phyloP scores from a whole-genome alignment of 768 basidiomycete species.

The Mycena venus region DNA sequence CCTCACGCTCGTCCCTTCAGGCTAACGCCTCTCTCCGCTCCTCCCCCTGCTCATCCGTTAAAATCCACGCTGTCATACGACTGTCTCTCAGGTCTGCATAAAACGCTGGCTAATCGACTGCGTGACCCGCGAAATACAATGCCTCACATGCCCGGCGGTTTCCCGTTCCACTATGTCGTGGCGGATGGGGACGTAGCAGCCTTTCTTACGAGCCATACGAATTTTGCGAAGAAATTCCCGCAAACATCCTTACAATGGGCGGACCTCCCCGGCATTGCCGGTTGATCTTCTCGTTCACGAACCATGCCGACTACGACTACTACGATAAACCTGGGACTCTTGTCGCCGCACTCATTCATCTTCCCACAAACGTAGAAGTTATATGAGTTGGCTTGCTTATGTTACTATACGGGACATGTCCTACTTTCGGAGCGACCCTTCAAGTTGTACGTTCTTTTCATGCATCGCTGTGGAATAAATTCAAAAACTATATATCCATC shows the following conservation, averaged over 20 bases:
- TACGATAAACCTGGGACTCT: background rate
- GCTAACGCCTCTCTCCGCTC: background rate
- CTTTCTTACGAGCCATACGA: conserved; percentile 21
- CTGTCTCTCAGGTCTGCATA: conserved; percentile 16
- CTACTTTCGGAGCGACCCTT: background rate
- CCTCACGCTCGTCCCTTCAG: conserved; percentile 7
- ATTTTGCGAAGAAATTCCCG: conserved; percentile 19
- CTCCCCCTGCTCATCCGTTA: conserved; percentile 11
- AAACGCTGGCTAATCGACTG: conserved; percentile 23
- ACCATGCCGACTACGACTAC: background rate
- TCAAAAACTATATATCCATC: background rate
- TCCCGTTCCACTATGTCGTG: conserved; percentile 21
- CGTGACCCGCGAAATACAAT: background rate
- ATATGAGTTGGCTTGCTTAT: conserved; percentile 26
- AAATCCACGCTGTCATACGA: conserved; percentile 12
- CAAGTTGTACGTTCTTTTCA: conserved; percentile 4
- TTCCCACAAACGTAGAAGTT: background rate
- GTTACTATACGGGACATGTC: conserved; percentile 13
- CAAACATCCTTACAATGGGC: background rate
- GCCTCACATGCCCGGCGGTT: conserved; percentile 25
- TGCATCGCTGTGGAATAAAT: background rate
- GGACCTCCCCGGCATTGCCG: conserved; percentile 17
- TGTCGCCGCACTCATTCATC: background rate
- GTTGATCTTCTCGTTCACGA: conserved; percentile 21
- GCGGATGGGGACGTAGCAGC: conserved; percentile 8